Base-by-base conservation (phyloP, 306 rosid species). In the Castanea sativa region DNA sequence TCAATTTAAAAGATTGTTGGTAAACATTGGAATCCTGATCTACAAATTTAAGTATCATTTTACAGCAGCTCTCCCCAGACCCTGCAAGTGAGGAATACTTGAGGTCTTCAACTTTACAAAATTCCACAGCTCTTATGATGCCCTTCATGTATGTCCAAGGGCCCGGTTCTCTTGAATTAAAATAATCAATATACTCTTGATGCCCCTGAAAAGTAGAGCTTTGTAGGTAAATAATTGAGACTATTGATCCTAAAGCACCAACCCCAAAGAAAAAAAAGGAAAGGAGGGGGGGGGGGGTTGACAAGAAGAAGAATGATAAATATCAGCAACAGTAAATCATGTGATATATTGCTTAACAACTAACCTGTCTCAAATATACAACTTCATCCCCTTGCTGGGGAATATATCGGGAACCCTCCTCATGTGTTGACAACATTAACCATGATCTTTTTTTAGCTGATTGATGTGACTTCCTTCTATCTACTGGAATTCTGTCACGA, bases 61-160 rank as follows among this genome's bases (percentile, higher is more conserved):
- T 96, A 85, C 99, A 96, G 94, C 99, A 91, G 89, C 99, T 89
- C 83, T 93, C 99, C 71, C 99, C 99, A 79, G 98, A 96, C 55
- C 99, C 99, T 13, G 97, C 85, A 80, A 85, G 84, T 68, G 90
- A 85, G 77, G 98, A 87, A 81, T 96, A 96, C 84, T 85, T 93
- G 0, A 96, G 94, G 75, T 69, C 85, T 83, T 82, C 82, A 82
- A 91, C 91, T 79, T 76, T 88, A 85, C 98, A 93, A 80, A 83
- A 90, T 85, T 96, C 99, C 27, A 91, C 94, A 65, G 91, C 97
- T 83, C 89, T 80, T 78, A 91, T 78, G 72, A 83, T 83, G 69
- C 83, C 96, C 82, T 83, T 87, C 56, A 87, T 59, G 76, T 85
- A 87, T 55, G 41, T 55, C 99, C 99, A 96, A 32, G 97, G 98